A percentile compares a stretch with the other conserved stretches of the same genome.
phyloP scores from a whole-genome alignment of 768 basidiomycete species.

The Chiua virens region DNA sequence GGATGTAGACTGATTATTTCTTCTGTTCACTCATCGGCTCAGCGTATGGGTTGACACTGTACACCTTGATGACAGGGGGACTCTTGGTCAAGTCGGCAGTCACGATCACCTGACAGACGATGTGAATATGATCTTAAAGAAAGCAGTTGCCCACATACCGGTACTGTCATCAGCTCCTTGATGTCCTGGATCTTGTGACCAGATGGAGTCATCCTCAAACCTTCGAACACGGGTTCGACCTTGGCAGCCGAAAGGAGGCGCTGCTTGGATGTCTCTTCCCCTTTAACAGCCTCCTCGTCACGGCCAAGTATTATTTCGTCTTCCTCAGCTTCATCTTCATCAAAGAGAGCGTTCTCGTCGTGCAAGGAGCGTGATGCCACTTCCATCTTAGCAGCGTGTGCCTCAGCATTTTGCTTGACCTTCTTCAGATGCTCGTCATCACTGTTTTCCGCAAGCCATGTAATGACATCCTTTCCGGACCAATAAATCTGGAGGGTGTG shows the following conservation, averaged over 20 bases:
- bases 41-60: conserved; percentile 92
- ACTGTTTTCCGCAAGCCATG: conserved; percentile 92
- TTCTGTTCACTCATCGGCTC: too few species aligned
- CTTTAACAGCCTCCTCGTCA: conserved; percentile 38
- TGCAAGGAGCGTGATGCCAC: conserved; percentile 81
- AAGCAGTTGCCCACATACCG: conserved; percentile 52
- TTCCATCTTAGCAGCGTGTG: conserved; percentile 90
- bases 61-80: conserved; percentile 96
- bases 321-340: conserved; percentile 79
- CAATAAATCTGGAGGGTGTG: conserved; percentile 95
- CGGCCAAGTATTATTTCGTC: conserved; percentile 82
- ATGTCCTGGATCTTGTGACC: conserved; percentile 98
- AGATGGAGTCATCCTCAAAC: conserved; percentile 63
- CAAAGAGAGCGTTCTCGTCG: conserved; percentile 86
- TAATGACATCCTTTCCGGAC: conserved; percentile 92
- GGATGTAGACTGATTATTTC: conserved; percentile 31
- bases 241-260: conserved; percentile 75
- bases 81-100: conserved; percentile 95
- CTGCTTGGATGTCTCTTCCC: conserved; percentile 72
- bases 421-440: conserved; percentile 96
- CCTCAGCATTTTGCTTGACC: conserved; percentile 90
- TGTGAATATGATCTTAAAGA: conserved; percentile 2
- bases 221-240: conserved; percentile 79
- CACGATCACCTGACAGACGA: conserved; percentile 71
- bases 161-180: conserved; percentile 88